Evolutionary conservation across 129 eudicot genomes (phyloP), one percentile per base, ranked within the genome.

Genomic region (Sambucus nigra): DNA sequence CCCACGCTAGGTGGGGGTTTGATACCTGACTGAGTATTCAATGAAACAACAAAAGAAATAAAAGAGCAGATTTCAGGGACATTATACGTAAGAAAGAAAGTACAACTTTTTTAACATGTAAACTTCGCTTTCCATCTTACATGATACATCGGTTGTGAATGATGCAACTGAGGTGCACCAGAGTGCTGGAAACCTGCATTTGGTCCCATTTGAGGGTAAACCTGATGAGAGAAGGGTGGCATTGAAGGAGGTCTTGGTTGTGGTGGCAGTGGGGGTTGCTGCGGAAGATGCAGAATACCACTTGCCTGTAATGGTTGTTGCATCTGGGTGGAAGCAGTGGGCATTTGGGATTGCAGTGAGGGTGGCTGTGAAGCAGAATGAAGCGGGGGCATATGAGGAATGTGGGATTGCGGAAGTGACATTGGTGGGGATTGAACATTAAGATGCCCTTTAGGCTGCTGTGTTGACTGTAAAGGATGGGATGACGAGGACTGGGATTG

Each of bases 131-230:
- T 41, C 35, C 41, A 60, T 26, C 86, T 81, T 72, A 81, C 95
- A 67, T 81, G 86, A 61, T 70, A 89, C 77, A 74, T 69, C 57
- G 83, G 77, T 67, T 84, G 97, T 27, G 88, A 71, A 84, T 78
- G 95, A 52, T 81, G 95, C 67, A 84, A 25, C 51, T 78, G 97
- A 10, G 80, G 80, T 53, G 76, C 64, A 53, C 76, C 77, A 20
- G 84, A 72, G 55, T 79, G 94, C 78, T 78, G 97, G 56, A 67
- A 89, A 51, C 77, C 78, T 60, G 72, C 16, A 69, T 63, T 76
- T 10, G 72, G 77, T 26, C 94, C 84, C 84, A 83, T 70, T 32
- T 77, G 93, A 55, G 83, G 59, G 57, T 81, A 80, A 58, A 46
- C 70, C 76, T 89, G 97, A 68, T 86, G 87, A 68, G 76, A 67